Conservation (phyloP, 306 rosid species). For the Ormosia semicastrata region DNA sequence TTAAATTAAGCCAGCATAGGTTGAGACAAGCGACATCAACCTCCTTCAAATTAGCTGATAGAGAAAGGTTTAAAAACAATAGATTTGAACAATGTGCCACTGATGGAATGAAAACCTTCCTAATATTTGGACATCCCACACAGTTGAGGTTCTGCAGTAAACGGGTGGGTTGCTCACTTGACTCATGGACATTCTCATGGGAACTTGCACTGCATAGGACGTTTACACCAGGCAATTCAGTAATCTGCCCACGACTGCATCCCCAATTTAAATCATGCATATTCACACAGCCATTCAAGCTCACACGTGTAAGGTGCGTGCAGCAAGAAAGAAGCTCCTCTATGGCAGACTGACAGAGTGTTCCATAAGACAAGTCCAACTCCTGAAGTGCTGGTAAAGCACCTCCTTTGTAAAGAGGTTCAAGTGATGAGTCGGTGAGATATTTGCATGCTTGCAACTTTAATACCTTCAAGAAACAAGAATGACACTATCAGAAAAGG, state of each 20-base stretch:
- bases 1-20: slow-evolving; percentile 84
- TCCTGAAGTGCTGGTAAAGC: slow-evolving; percentile 94
- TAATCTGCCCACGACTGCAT: slow-evolving; percentile 35
- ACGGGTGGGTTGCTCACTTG: slow-evolving; percentile 63
- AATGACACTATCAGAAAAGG: slow-evolving; percentile 3
- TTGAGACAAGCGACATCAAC: slow-evolving; percentile 88
- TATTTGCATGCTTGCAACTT: slow-evolving; percentile 96
- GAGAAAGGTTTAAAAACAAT: slow-evolving; percentile 74
- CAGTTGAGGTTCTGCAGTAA: slow-evolving; percentile 87
- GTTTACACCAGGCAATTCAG: slow-evolving; percentile 36
- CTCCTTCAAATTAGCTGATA: slow-evolving; percentile 80
- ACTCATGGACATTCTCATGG: slow-evolving; percentile 33
- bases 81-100: slow-evolving; percentile 72
- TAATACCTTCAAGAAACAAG: slow-evolving; percentile 63
- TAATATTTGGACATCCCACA: slow-evolving; percentile 88
- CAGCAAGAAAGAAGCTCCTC: slow-evolving; percentile 98
- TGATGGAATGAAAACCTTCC: slow-evolving; percentile 87
- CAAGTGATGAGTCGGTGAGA: slow-evolving; percentile 80
- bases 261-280: slow-evolving; percentile 99
- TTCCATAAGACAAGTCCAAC: slow-evolving; percentile 91
- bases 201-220: slow-evolving; percentile 38
- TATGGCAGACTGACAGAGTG: slow-evolving; percentile 87
- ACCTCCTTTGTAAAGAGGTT: slow-evolving; percentile 90
- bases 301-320: slow-evolving; percentile 84
- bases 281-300: slow-evolving; percentile 95